Percentiles rank a stretch among this genome's conserved stretches.
These are phyloP conservation scores for Rhipidocladum racemiflorum DNA, from an alignment of 176 grass and related monocot genomes.

Conservation along the genomic window DNA sequence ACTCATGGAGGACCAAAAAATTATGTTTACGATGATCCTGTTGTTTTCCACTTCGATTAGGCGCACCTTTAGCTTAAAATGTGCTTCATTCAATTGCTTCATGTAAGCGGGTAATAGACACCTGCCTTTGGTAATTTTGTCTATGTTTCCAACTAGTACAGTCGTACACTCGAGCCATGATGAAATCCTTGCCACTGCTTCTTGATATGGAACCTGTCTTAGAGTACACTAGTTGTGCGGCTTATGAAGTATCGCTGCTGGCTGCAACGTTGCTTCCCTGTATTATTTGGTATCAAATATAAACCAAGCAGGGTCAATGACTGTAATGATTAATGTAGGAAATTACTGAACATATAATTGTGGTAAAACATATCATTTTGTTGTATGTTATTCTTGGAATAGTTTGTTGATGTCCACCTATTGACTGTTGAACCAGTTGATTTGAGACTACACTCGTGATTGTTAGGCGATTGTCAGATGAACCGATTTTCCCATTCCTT, in stretches of 20 bases:
- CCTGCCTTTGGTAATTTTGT: not conserved
- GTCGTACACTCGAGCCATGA: not conserved
- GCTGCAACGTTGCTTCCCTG: not conserved
- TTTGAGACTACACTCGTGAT: not conserved
- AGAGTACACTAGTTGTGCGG: not conserved
- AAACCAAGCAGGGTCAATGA: not conserved
- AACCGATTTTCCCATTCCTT: not conserved
- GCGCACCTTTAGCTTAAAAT: not conserved
- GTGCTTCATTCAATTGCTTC: not conserved
- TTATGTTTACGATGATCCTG: not conserved
- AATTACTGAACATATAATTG: not conserved
- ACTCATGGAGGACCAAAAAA: not conserved
- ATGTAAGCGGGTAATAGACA: not conserved
- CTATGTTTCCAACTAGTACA: not conserved
- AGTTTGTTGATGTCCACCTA: not conserved
- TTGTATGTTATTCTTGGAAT: constrained; percentile 1
- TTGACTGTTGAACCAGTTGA: not conserved
- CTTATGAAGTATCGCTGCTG: not conserved
- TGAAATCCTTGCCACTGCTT: not conserved
- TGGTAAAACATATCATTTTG: not conserved
- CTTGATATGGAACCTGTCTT: not conserved
- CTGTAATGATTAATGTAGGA: not conserved
- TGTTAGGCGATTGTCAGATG: not conserved
- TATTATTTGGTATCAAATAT: not conserved
- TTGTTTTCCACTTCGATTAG: not conserved